Evolutionary conservation across 768 basidiomycete genomes (phyloP).

Genomic region (Mrakia gelida): DNA sequence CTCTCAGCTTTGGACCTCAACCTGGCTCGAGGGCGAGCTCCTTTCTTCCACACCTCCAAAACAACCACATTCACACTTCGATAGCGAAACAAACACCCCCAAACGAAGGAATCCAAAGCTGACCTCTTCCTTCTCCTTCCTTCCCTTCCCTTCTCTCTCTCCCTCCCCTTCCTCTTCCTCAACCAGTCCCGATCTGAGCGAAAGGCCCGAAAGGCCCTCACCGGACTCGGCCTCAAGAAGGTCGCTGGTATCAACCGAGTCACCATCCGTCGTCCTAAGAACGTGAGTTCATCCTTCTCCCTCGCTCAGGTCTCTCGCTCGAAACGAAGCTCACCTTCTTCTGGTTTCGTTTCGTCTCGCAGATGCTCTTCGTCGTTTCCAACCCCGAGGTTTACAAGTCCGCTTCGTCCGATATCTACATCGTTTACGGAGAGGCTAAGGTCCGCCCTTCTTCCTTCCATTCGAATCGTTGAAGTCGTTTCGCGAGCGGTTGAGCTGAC

Average conservation of each 20-base stretch:
- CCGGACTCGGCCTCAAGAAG: conserved; percentile 79
- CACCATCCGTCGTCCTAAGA: conserved; percentile 89
- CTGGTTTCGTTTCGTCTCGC: not conserved
- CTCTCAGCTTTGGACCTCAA: no score
- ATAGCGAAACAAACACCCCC: not conserved
- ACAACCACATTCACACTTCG: no score
- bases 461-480: not conserved
- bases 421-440: conserved; percentile 89
- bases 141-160: conserved; percentile 11
- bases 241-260: conserved; percentile 91
- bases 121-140: not conserved
- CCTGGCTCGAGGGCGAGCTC: no score
- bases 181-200: conserved; percentile 84
- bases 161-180: not conserved
- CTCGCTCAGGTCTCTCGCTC: not conserved
- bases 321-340: not conserved
- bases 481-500: conserved; percentile 6
- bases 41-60: no score
- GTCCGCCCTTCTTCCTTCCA: conserved; percentile 36
- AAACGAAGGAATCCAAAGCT: not conserved
- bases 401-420: conserved; percentile 94
- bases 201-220: conserved; percentile 89
- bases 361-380: conserved; percentile 88
- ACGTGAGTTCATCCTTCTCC: conserved; percentile 52
- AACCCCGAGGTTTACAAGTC: conserved; percentile 97